Percentiles rank a stretch among this genome's conserved stretches.
phyloP scores from a whole-genome alignment of 2,329 filamentous ascomycete species.

The Pyrenochaeta sp. region DNA sequence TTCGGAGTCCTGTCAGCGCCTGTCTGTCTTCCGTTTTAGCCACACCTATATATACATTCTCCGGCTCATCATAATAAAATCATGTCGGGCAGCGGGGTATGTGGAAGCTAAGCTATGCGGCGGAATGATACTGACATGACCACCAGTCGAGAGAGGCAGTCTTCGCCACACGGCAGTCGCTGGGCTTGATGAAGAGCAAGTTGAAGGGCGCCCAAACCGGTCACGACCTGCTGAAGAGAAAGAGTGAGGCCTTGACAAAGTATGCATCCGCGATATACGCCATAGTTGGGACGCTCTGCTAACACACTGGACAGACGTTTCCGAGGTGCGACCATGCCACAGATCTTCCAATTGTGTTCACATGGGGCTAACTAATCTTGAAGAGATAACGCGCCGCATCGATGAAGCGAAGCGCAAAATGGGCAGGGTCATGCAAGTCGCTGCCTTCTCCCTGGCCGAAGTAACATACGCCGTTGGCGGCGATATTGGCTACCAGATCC shows the following conservation, averaged over 20 bases:
- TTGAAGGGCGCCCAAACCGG: conserved; percentile 82
- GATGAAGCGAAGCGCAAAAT: conserved; percentile 99
- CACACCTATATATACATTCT: conserved; percentile 1
- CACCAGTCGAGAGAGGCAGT: conserved; percentile 89
- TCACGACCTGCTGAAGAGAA: conserved; percentile 94
- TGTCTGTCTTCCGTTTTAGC: conserved; percentile 7
- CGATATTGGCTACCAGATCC: conserved; percentile 93
- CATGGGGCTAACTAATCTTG: conserved; percentile 34
- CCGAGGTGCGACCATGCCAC: conserved; percentile 69
- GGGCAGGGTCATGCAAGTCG: conserved; percentile 99
- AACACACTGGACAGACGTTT: conserved; percentile 70
- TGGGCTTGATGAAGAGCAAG: conserved; percentile 97
- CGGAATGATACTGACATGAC: conserved; percentile 35
- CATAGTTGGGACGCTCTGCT: conserved; percentile 17
- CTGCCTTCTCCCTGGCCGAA: conserved; percentile 95
- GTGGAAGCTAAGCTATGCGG: conserved; percentile 38
- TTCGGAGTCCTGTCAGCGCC: conserved; percentile 7
- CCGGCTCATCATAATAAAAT: conserved; percentile 29
- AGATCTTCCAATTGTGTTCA: conserved; percentile 4
- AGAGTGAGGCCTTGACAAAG: conserved; percentile 98
- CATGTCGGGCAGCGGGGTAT: conserved; percentile 65
- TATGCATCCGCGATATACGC: conserved; percentile 55
- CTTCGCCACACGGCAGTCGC: conserved; percentile 96
- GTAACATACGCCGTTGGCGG: conserved; percentile 97
- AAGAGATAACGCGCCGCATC: conserved; percentile 92